Evolutionary conservation across 1,284 basidiomycete species (phyloP).

Genomic region (Trametes hirsuta): DNA sequence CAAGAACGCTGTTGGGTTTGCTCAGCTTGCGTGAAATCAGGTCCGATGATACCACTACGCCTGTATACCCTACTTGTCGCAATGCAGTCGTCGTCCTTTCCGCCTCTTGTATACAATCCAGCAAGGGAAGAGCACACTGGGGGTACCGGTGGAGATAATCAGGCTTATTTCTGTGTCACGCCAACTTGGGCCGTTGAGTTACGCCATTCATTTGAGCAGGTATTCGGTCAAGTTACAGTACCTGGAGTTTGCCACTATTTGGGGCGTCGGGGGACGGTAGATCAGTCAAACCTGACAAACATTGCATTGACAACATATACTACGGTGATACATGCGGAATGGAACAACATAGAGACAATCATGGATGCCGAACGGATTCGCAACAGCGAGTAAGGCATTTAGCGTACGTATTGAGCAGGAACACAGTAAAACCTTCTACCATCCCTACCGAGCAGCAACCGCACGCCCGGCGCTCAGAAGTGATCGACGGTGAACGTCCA

Average conservation of each 20-base stretch:
- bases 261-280: neutral
- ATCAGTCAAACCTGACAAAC: neutral
- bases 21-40: slow-evolving; percentile 4
- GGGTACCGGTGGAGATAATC: no score
- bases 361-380: neutral
- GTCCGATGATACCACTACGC: no score
- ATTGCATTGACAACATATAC: slow-evolving; percentile 14
- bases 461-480: slow-evolving; percentile 52
- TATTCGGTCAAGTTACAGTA: no score
- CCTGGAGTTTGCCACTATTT: no score
- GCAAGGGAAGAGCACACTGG: no score
- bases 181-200: no score
- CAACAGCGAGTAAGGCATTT: slow-evolving; percentile 1
- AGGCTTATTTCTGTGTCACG: no score
- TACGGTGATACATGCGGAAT: slow-evolving; percentile 14
- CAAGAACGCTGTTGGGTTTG: slow-evolving; percentile 25
- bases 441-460: neutral
- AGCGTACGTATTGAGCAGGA: slow-evolving; percentile 1
- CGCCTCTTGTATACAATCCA: no score
- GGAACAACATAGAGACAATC: slow-evolving; percentile 1
- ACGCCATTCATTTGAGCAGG: no score
- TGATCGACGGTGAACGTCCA: slow-evolving; percentile 97
- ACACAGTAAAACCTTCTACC: neutral
- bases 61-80: no score
- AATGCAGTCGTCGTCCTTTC: no score